Percentiles rank a stretch among this genome's conserved stretches.
phyloP scores from a whole-genome alignment of 2,329 filamentous ascomycete genomes.

The Xylariomycetidae sp. region DNA sequence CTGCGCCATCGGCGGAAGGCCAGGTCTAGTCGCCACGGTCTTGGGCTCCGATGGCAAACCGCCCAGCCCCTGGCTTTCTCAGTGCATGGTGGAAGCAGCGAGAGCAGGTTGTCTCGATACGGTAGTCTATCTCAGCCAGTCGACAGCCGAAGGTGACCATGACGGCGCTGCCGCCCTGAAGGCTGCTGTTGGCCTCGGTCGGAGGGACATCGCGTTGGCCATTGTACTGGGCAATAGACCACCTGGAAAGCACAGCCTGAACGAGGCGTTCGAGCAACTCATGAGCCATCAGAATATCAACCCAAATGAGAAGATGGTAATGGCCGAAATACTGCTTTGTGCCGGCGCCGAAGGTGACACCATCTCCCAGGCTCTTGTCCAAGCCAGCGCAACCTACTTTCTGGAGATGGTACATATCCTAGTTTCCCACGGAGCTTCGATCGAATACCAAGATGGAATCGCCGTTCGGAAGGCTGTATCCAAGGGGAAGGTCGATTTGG shows the following conservation, averaged over 20 bases:
- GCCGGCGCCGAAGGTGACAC: conserved; percentile 51
- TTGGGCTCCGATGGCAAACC: conserved; percentile 46
- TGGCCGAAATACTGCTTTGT: conserved; percentile 54
- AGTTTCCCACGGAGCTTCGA: conserved; percentile 47
- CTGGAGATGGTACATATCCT: conserved; percentile 52
- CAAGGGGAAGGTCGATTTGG: conserved; percentile 40
- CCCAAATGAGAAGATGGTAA: conserved; percentile 43
- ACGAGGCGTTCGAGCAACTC: conserved; percentile 46
- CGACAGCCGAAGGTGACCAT: conserved; percentile 48
- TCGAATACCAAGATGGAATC: conserved; percentile 48
- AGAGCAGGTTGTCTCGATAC: conserved; percentile 45
- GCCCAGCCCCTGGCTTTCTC: conserved; percentile 37
- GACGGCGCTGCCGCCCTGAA: conserved; percentile 49
- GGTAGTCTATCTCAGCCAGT: conserved; percentile 46
- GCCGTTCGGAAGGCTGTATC: conserved; percentile 46
- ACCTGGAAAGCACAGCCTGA: conserved; percentile 42
- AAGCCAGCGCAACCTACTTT: conserved; percentile 45
- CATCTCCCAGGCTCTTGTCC: conserved; percentile 42
- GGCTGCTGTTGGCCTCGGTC: conserved; percentile 41
- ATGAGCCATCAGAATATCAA: conserved; percentile 41
- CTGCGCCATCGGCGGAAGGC: conserved; percentile 41
- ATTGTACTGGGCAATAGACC: conserved; percentile 50
- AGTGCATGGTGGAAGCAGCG: conserved; percentile 48
- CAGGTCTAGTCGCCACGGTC: conserved; percentile 43
- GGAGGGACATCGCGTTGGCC: conserved; percentile 51